A percentile compares a stretch with the other conserved stretches of the same genome.
Conservation (phyloP, 2,329 filamentous ascomycete genomes). For the Colletotrichum gigasporum region DNA sequence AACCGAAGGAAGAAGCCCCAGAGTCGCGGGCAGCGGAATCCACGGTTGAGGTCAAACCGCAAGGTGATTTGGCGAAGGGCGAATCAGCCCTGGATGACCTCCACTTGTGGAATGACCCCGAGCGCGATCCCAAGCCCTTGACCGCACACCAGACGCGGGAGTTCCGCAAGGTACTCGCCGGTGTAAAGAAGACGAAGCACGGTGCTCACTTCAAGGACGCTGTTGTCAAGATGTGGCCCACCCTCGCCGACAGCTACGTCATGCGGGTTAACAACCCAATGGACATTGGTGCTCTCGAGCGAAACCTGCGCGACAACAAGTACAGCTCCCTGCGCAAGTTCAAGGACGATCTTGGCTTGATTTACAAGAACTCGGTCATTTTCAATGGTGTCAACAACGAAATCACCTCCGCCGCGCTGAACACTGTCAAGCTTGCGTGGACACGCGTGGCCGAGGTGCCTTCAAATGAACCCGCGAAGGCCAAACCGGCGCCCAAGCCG, state of each 20-base stretch:
- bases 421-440: slow-evolving; percentile 66
- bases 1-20: slow-evolving; percentile 56
- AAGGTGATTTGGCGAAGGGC: slow-evolving; percentile 34
- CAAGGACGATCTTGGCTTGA: slow-evolving; percentile 77
- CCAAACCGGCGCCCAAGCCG: slow-evolving; percentile 60
- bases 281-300: slow-evolving; percentile 85
- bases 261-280: slow-evolving; percentile 79
- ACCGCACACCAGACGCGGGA: slow-evolving; percentile 69
- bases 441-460: slow-evolving; percentile 54
- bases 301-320: slow-evolving; percentile 72
- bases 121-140: slow-evolving; percentile 59
- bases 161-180: slow-evolving; percentile 72
- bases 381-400: slow-evolving; percentile 87
- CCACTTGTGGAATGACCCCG: slow-evolving; percentile 51
- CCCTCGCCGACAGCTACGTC: slow-evolving; percentile 77
- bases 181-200: slow-evolving; percentile 87
- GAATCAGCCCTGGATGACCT: slow-evolving; percentile 39
- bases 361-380: slow-evolving; percentile 79
- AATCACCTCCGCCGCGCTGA: slow-evolving; percentile 68
- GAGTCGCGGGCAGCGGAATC: slow-evolving; percentile 35
- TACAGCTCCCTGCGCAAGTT: slow-evolving; percentile 80
- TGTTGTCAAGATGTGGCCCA: slow-evolving; percentile 79
- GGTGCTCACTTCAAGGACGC: slow-evolving; percentile 80
- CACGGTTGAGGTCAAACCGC: slow-evolving; percentile 40
- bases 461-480: slow-evolving; percentile 65